Conservation (phyloP, 139 green algal species). For the Coccomyxa sp. region DNA sequence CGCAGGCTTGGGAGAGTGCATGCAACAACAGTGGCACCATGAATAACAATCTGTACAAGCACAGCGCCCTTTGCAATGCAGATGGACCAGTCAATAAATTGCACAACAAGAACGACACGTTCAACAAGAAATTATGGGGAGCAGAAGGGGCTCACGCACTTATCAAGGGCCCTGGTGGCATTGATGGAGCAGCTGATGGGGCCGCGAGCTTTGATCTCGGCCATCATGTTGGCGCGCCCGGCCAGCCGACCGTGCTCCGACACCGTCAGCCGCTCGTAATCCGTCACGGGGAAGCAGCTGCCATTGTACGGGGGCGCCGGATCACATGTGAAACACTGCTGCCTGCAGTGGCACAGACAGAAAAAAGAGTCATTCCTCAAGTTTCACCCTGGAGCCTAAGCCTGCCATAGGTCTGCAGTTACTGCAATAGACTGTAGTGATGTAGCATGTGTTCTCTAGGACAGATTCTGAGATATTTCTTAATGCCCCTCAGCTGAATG, state of each 20-base stretch:
- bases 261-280: constrained; percentile 20
- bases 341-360: background rate
- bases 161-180: constrained; percentile 38
- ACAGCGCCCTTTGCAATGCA: background rate
- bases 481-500: no score
- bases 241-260: constrained; percentile 65
- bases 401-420: no score
- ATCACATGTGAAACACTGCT: constrained; percentile 71
- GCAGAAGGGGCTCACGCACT: background rate
- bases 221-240: constrained; percentile 67
- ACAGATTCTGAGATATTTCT: no score
- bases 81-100: background rate
- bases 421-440: no score
- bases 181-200: constrained; percentile 84
- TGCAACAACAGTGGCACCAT: background rate
- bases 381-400: no score
- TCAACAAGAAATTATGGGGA: background rate
- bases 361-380: no score
- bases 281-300: constrained; percentile 2
- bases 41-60: background rate
- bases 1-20: background rate
- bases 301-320: constrained; percentile 7
- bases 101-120: background rate
- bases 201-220: constrained; percentile 74
- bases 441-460: no score